Evolutionary conservation across 2,329 filamentous ascomycete genomes (phyloP).

Genomic region (Exophiala sp.): DNA sequence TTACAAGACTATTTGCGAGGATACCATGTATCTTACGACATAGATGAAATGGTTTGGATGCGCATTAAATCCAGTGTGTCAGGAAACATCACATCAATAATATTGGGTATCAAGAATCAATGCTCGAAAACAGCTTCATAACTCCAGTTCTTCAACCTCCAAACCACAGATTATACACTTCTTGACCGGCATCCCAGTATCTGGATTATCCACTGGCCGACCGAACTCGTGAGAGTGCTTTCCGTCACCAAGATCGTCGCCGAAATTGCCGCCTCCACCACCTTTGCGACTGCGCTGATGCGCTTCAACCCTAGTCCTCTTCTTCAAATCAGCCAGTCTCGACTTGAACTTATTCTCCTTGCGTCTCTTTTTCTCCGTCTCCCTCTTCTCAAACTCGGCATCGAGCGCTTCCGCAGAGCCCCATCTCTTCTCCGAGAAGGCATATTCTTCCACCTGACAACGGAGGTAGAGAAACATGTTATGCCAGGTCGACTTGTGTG

Average conservation of each 20-base stretch:
- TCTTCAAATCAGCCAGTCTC: slow-evolving; percentile 86
- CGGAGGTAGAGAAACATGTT: slow-evolving; percentile 98
- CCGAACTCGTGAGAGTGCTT: slow-evolving; percentile 90
- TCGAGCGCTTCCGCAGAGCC: slow-evolving; percentile 81
- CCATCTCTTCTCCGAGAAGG: slow-evolving; percentile 80
- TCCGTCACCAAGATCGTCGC: slow-evolving; percentile 66
- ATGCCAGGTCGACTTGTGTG: slow-evolving; percentile 93
- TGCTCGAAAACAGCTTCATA: slow-evolving; percentile 37
- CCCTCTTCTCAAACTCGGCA: slow-evolving; percentile 77
- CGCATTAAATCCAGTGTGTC: too few species aligned
- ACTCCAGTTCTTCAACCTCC: slow-evolving; percentile 65
- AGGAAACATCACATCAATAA: too few species aligned
- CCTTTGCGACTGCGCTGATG: slow-evolving; percentile 67
- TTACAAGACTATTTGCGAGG: too few species aligned
- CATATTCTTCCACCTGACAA: slow-evolving; percentile 91
- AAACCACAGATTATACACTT: slow-evolving; percentile 65
- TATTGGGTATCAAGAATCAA: too few species aligned
- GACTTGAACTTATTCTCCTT: slow-evolving; percentile 91
- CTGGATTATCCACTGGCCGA: slow-evolving; percentile 54
- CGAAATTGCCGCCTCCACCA: slow-evolving; percentile 59
- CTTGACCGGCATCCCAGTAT: slow-evolving; percentile 63
- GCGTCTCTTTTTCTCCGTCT: slow-evolving; percentile 73
- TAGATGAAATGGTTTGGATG: too few species aligned
- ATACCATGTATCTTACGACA: too few species aligned
- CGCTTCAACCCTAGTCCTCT: slow-evolving; percentile 85